Evolutionary conservation across 1,139 yeast species (phyloP).

Genomic region (Hemisphaericaspora xylofermentans): DNA sequence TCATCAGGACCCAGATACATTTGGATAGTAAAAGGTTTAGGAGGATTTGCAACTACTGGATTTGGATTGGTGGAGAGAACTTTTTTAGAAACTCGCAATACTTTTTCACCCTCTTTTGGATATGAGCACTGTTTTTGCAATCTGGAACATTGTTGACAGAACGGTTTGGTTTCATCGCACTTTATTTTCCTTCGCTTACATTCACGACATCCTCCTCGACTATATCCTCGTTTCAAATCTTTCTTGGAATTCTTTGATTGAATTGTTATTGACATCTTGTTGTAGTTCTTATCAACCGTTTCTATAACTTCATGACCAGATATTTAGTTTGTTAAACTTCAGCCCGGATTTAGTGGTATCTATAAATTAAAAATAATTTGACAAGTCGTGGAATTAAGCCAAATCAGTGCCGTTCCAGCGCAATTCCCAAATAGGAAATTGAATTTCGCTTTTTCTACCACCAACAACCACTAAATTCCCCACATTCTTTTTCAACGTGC

Average conservation of each 20-base stretch:
- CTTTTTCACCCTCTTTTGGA: conserved; percentile 25
- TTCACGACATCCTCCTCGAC: conserved; percentile 30
- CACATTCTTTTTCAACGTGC: background rate
- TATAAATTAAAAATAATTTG: background rate
- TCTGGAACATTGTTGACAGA: conserved; percentile 38
- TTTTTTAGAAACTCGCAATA: conserved; percentile 14
- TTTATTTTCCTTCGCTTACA: conserved; percentile 32
- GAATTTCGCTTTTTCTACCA: background rate
- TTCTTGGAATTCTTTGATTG: background rate
- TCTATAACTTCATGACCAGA: background rate
- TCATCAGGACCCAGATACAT: conserved; percentile 16
- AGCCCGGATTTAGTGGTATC: background rate
- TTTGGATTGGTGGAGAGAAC: conserved; percentile 4
- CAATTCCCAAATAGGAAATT: conserved; percentile 1
- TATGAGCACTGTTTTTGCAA: conserved; percentile 25
- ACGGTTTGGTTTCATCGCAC: conserved; percentile 56
- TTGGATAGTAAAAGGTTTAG: conserved; percentile 16
- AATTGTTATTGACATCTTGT: background rate
- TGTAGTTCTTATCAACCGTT: background rate
- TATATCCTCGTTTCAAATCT: conserved; percentile 19
- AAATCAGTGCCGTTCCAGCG: conserved; percentile 4
- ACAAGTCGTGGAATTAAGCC: background rate
- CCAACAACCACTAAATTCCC: background rate
- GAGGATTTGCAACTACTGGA: background rate
- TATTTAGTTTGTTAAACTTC: no score